Evolutionary conservation across 164 flowering plant species (phyloP).

Genomic region (Tinospora cordifolia): DNA sequence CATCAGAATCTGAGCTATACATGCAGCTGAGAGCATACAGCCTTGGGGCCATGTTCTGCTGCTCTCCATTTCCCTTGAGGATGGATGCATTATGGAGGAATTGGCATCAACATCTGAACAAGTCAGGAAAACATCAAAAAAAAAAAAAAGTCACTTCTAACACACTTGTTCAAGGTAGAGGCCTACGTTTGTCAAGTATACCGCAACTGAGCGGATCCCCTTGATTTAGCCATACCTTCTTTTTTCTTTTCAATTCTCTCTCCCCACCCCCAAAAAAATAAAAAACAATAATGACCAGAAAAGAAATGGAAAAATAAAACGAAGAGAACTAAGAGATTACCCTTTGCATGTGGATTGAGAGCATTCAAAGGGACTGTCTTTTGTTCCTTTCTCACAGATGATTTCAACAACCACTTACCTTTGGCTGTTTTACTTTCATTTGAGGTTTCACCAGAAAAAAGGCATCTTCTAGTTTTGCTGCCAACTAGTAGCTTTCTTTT

Average conservation of each 20-base stretch:
- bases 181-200: neutral
- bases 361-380: conserved; percentile 1
- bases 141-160: neutral
- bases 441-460: conserved; percentile 14
- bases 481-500: conserved; percentile 17
- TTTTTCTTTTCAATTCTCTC: neutral
- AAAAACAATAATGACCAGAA: neutral
- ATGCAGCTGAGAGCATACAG: conserved; percentile 3
- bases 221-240: neutral
- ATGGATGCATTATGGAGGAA: neutral
- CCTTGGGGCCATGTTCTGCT: neutral
- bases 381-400: conserved; percentile 10
- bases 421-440: conserved; percentile 8
- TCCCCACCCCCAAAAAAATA: neutral
- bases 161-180: neutral
- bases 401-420: conserved; percentile 9
- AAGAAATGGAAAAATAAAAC: neutral
- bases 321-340: conserved; percentile 2
- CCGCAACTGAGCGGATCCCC: neutral
- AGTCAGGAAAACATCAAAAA: no score
- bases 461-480: conserved; percentile 10
- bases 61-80: neutral
- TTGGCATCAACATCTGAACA: neutral
- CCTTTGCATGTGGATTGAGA: conserved; percentile 18
- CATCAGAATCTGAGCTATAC: conserved; percentile 6